A percentile compares a stretch with the other conserved stretches of the same genome.
Conservation (phyloP, 2,329 filamentous ascomycete species). For the Cadophora malorum region DNA sequence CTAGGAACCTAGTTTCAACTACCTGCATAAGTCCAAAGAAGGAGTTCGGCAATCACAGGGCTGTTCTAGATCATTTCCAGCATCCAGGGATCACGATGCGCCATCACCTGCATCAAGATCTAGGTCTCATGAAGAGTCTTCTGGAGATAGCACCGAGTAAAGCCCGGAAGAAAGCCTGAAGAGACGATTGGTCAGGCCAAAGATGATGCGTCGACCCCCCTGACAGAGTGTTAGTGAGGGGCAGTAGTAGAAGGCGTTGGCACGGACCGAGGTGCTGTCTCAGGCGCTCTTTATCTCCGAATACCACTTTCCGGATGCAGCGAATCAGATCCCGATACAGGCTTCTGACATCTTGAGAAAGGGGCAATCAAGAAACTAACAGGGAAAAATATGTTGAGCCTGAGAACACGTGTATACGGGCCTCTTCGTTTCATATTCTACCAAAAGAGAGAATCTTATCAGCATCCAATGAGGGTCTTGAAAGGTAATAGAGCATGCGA, state of each 20-base stretch:
- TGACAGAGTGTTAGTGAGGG: conserved; percentile 6
- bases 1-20: conserved; percentile 13
- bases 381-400: not conserved
- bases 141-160: conserved; percentile 23
- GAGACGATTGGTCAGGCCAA: conserved; percentile 25
- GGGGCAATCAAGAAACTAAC: not conserved
- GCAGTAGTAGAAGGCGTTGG: conserved; percentile 1
- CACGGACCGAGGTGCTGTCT: conserved; percentile 21
- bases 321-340: conserved; percentile 9
- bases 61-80: conserved; percentile 24
- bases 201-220: conserved; percentile 22
- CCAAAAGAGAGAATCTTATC: not conserved
- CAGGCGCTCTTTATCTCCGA: not conserved
- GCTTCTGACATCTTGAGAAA: conserved; percentile 2
- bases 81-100: conserved; percentile 24
- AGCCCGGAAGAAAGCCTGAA: conserved; percentile 13
- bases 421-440: not conserved
- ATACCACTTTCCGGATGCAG: conserved; percentile 13
- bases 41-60: conserved; percentile 26
- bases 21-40: conserved; percentile 1
- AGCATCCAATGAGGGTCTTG: not conserved
- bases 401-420: not conserved
- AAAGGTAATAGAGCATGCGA: not conserved
- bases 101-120: conserved; percentile 24
- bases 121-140: conserved; percentile 2